Percentiles rank a stretch among this genome's conserved stretches.
phyloP scores from a whole-genome alignment of 108 stramenopile genomes.

The Asterionellopsis glacialis region DNA sequence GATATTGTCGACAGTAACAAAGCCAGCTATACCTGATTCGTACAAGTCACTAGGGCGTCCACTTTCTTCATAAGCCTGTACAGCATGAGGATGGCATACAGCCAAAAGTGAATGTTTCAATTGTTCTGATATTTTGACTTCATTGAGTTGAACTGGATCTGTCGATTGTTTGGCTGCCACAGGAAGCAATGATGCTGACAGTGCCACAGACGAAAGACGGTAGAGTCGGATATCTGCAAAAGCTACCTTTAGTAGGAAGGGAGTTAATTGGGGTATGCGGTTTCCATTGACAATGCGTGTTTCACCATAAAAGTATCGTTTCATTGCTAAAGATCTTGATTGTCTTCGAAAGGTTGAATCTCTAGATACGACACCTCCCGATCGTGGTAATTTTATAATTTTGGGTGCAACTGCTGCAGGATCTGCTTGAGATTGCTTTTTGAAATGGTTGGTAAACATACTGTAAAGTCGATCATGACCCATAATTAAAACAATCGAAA shows the following conservation, averaged over 20 bases:
- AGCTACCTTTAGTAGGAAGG: conserved; percentile 57
- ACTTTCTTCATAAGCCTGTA: conserved; percentile 48
- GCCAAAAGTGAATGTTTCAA: conserved; percentile 65
- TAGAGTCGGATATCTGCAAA: conserved; percentile 56
- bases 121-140: conserved; percentile 39
- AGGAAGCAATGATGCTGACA: conserved; percentile 72
- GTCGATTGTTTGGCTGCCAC: conserved; percentile 78
- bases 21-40: conserved; percentile 71
- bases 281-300: conserved; percentile 14
- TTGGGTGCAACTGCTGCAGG: conserved; percentile 29
- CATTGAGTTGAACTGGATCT: conserved; percentile 63
- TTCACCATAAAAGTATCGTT: conserved; percentile 83
- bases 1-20: conserved; percentile 77
- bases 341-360: conserved; percentile 60
- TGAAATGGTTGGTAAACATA: conserved; percentile 64
- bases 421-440: conserved; percentile 19
- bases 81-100: conserved; percentile 81
- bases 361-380: conserved; percentile 74
- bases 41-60: conserved; percentile 67
- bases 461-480: conserved; percentile 89
- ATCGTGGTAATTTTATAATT: conserved; percentile 80
- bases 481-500: conserved; percentile 72
- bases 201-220: conserved; percentile 60
- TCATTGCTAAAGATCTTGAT: conserved; percentile 49
- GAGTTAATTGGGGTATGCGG: conserved; percentile 65